phyloP scores from a whole-genome alignment of 495 filamentous ascomycete genomes.

The Penicillium diatomitis region DNA sequence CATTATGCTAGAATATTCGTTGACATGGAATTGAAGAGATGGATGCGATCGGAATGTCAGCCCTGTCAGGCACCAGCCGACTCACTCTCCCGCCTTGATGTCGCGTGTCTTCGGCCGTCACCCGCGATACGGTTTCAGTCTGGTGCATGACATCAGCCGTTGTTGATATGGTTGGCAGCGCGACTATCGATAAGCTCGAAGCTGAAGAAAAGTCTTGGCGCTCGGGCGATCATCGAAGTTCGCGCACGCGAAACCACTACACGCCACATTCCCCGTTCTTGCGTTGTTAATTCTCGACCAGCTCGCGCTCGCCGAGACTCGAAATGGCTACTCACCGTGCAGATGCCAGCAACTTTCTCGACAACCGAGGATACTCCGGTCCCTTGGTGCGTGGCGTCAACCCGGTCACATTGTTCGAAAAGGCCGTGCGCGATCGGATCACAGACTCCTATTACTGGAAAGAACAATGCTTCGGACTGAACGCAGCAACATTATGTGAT shows the following conservation, averaged over 20 bases:
- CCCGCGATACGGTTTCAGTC: neutral
- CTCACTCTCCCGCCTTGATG: neutral
- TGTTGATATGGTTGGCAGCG: constrained; percentile 31
- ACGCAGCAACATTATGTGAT: constrained; percentile 82
- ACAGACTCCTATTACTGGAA: constrained; percentile 95
- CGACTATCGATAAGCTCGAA: constrained; percentile 36
- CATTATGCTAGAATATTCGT: constrained; percentile 19
- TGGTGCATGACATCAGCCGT: constrained; percentile 21
- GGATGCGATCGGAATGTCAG: constrained; percentile 11
- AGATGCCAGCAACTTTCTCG: constrained; percentile 66
- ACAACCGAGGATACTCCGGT: constrained; percentile 68
- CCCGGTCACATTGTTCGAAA: constrained; percentile 83
- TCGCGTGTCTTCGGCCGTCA: constrained; percentile 4
- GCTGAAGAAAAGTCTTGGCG: constrained; percentile 14
- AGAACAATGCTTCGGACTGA: constrained; percentile 94
- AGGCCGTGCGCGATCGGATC: constrained; percentile 88
- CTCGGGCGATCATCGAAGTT: constrained; percentile 3
- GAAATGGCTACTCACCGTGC: constrained; percentile 50
- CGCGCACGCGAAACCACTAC: constrained; percentile 1
- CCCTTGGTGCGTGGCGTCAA: constrained; percentile 69
- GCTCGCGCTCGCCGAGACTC: neutral
- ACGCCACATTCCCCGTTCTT: no score
- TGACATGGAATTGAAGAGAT: constrained; percentile 10
- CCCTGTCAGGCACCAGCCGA: constrained; percentile 3
- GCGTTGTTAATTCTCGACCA: no score